Percentiles rank a stretch among this genome's conserved stretches.
phyloP scores from a whole-genome alignment of 176 grass and related monocot genomes.

The Oryza brachyantha region DNA sequence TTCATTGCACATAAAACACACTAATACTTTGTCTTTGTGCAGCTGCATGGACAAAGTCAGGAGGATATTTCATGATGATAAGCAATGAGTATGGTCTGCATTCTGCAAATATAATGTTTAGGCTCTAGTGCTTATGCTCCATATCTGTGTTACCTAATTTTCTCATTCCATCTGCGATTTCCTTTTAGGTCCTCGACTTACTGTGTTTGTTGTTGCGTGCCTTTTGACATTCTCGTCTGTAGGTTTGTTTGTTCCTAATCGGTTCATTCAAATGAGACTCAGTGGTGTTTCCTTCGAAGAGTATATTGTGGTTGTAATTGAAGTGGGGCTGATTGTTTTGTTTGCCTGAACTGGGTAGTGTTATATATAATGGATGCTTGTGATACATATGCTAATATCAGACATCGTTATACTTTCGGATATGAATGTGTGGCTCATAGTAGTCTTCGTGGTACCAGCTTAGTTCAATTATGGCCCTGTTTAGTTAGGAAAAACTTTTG shows the following conservation, averaged over 20 bases:
- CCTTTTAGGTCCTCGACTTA: not conserved
- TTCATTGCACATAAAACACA: not conserved
- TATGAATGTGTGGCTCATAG: too few relatives aligned
- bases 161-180: not conserved
- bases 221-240: not conserved
- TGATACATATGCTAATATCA: too few relatives aligned
- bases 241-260: not conserved
- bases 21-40: slow-evolving; percentile 6
- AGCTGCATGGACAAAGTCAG: slow-evolving; percentile 25
- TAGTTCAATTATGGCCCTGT: not conserved
- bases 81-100: not conserved
- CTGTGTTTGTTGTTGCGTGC: not conserved
- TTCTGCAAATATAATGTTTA: not conserved
- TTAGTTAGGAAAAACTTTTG: too few relatives aligned
- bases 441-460: not conserved
- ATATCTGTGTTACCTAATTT: not conserved
- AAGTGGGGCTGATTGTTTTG: not conserved
- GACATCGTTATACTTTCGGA: too few relatives aligned
- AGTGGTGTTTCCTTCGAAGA: not conserved
- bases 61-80: slow-evolving; percentile 4
- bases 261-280: not conserved
- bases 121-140: not conserved
- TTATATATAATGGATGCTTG: not conserved
- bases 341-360: not conserved
- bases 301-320: not conserved